Evolutionary conservation across 1,139 yeast species (phyloP).

Genomic region (Pichia sp.): DNA sequence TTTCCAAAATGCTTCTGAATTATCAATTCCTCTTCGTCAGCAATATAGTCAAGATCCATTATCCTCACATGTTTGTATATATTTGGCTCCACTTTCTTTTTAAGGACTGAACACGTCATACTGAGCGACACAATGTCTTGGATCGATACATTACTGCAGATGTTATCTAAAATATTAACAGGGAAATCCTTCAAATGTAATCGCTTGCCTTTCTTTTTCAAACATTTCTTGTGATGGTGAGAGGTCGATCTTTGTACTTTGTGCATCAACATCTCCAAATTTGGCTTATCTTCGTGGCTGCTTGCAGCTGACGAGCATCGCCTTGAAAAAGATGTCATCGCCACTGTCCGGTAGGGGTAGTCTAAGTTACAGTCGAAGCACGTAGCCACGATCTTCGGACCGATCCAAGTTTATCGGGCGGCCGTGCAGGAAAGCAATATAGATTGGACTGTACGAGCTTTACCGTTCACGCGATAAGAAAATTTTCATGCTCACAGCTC

Average conservation of each 20-base stretch:
- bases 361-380: not conserved
- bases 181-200: constrained; percentile 11
- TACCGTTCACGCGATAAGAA: constrained; percentile 2
- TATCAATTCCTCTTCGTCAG: constrained; percentile 19
- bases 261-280: not conserved
- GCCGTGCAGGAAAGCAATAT: not conserved
- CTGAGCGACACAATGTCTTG: constrained; percentile 13
- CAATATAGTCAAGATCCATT: constrained; percentile 13
- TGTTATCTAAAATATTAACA: constrained; percentile 2
- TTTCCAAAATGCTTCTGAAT: constrained; percentile 19
- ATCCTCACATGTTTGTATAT: constrained; percentile 16
- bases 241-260: not conserved
- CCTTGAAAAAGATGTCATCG: constrained; percentile 4
- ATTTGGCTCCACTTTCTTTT: constrained; percentile 8
- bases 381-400: too few relatives aligned
- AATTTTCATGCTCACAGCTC: not conserved
- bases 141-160: constrained; percentile 15
- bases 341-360: not conserved
- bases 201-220: not conserved
- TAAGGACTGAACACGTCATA: constrained; percentile 9
- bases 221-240: not conserved
- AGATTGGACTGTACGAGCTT: not conserved
- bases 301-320: not conserved
- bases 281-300: not conserved
- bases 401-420: too few relatives aligned